Conservation (phyloP, 768 basidiomycete genomes). For the Trichaptum fuscoviolaceum region DNA sequence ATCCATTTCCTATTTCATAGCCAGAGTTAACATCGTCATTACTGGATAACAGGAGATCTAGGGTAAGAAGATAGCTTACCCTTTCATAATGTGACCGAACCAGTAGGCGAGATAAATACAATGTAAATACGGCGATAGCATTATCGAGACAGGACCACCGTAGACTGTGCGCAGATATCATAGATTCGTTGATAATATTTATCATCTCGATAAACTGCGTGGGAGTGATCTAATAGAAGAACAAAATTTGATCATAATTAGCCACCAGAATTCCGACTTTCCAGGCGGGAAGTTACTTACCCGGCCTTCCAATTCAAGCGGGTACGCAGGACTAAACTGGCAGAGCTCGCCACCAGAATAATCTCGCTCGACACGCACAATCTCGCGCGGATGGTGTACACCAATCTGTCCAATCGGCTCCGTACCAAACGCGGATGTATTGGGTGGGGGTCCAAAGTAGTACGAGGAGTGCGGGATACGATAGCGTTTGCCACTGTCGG, state of each 20-base stretch:
- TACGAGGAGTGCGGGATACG: slow-evolving; percentile 73
- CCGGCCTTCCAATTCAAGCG: slow-evolving; percentile 88
- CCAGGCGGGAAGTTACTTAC: slow-evolving; percentile 39
- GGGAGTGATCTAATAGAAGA: slow-evolving; percentile 66
- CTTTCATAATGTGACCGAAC: slow-evolving; percentile 75
- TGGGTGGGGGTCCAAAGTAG: slow-evolving; percentile 75
- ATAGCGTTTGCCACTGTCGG: not conserved
- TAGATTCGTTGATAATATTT: slow-evolving; percentile 81
- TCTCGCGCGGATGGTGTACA: slow-evolving; percentile 84
- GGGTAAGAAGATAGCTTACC: slow-evolving; percentile 35
- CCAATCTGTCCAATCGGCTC: slow-evolving; percentile 82
- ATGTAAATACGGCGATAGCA: slow-evolving; percentile 65
- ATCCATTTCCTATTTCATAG: slow-evolving; percentile 63
- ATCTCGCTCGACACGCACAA: slow-evolving; percentile 88
- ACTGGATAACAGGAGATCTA: not conserved
- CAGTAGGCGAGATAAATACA: slow-evolving; percentile 75
- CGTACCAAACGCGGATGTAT: slow-evolving; percentile 77
- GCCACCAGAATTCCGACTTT: not conserved
- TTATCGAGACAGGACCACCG: slow-evolving; percentile 73
- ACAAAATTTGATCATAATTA: not conserved
- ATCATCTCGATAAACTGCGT: slow-evolving; percentile 87
- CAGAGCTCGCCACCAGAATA: slow-evolving; percentile 85
- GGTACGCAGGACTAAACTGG: slow-evolving; percentile 87
- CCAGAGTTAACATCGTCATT: not conserved
- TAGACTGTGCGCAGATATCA: slow-evolving; percentile 84